Conservation (phyloP, 176 grass and related monocot genomes). For the Ensete ventricosum region DNA sequence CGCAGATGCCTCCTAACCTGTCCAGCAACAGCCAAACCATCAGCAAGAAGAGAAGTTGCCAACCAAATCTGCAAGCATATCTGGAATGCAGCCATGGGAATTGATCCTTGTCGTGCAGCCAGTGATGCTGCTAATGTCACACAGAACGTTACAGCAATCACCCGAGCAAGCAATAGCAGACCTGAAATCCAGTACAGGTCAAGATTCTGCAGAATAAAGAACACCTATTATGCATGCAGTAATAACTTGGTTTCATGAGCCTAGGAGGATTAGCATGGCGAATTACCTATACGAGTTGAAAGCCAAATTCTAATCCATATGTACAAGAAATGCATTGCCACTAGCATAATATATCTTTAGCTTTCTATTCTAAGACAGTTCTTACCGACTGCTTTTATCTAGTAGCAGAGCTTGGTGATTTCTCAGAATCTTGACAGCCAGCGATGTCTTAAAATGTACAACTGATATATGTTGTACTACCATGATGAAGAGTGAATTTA, state of each 20-base stretch:
- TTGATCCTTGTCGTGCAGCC: conserved; percentile 61
- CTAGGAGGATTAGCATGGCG: neutral
- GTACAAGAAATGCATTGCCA: neutral
- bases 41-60: conserved; percentile 75
- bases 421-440: neutral
- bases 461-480: no score
- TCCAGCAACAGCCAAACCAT: conserved; percentile 92
- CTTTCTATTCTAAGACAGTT: no score
- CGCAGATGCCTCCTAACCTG: conserved; percentile 36
- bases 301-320: no score
- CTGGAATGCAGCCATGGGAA: conserved; percentile 86
- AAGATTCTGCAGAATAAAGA: neutral
- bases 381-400: no score
- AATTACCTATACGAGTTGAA: neutral
- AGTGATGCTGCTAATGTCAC: conserved; percentile 84
- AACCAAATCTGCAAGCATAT: conserved; percentile 93
- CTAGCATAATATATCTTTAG: no score
- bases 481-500: no score
- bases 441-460: neutral
- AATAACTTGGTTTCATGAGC: neutral
- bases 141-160: conserved; percentile 77
- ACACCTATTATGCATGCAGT: neutral
- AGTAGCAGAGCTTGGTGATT: neutral
- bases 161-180: conserved; percentile 49
- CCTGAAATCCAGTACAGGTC: conserved; percentile 26